These are phyloP conservation scores for Pseudotsuga menziesii DNA, from an alignment of 75 land plant species.

Conservation along the genomic window DNA sequence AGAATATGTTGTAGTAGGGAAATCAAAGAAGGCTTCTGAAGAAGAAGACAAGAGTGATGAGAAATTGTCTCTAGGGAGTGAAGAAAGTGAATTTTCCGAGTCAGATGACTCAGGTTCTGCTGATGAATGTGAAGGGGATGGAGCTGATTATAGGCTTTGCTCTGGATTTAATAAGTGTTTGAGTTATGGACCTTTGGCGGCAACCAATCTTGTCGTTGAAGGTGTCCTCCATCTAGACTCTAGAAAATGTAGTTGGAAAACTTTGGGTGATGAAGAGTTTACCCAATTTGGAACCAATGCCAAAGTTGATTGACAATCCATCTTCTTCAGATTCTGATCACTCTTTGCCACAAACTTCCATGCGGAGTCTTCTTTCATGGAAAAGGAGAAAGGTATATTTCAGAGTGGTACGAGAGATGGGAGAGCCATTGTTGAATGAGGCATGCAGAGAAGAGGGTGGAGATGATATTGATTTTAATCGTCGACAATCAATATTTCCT, in stretches of 20 bases:
- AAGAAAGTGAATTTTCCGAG: too few species aligned
- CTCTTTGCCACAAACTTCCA: conserved; percentile 32
- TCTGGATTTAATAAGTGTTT: conserved; percentile 50
- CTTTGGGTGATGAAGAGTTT: conserved; percentile 49
- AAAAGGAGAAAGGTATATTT: conserved; percentile 73
- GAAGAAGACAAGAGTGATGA: too few species aligned
- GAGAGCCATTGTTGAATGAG: conserved; percentile 83
- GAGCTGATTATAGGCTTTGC: conserved; percentile 35
- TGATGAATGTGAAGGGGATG: conserved; percentile 46
- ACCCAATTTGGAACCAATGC: conserved; percentile 37
- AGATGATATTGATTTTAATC: conserved; percentile 94
- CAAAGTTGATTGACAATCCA: conserved; percentile 35
- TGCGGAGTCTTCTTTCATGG: conserved; percentile 70
- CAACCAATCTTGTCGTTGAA: conserved; percentile 50
- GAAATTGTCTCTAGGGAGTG: too few species aligned
- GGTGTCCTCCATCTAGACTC: conserved; percentile 35
- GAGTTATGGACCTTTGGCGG: conserved; percentile 74
- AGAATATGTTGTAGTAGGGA: too few species aligned
- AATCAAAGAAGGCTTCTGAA: too few species aligned
- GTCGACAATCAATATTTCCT: conserved; percentile 66
- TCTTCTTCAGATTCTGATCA: conserved; percentile 33
- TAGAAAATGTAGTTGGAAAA: conserved; percentile 26
- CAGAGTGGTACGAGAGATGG: conserved; percentile 67
- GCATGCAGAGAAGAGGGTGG: conserved; percentile 93
- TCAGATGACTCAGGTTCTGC: too few species aligned